Percentiles rank a stretch among this genome's conserved stretches.
phyloP scores from a whole-genome alignment of 2,329 filamentous ascomycete species.

The Colletotrichum limetticola region DNA sequence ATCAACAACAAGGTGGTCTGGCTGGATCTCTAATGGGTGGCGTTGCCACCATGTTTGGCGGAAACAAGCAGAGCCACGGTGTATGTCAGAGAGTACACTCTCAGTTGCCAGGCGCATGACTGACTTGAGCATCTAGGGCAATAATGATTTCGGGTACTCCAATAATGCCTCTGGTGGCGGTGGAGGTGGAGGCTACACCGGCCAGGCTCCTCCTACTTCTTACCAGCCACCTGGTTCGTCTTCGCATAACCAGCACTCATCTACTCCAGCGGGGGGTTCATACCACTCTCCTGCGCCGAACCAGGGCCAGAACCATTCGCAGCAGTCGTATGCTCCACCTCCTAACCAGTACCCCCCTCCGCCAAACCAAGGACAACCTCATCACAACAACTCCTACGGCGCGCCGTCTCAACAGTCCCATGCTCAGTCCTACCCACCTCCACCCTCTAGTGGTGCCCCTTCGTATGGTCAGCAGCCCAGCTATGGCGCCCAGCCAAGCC shows the following conservation, averaged over 20 bases:
- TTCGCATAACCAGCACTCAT: constrained; percentile 39
- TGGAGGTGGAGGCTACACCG: constrained; percentile 68
- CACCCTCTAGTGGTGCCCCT: constrained; percentile 28
- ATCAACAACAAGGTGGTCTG: constrained; percentile 57
- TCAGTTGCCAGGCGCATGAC: not conserved
- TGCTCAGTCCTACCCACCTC: constrained; percentile 37
- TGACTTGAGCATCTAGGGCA: constrained; percentile 50
- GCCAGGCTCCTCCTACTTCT: constrained; percentile 70
- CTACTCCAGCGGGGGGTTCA: constrained; percentile 42
- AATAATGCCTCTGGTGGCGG: constrained; percentile 46
- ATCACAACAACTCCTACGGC: constrained; percentile 35
- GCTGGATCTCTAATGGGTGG: constrained; percentile 66
- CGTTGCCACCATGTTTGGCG: constrained; percentile 63
- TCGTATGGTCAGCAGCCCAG: constrained; percentile 34
- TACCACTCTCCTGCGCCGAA: constrained; percentile 42
- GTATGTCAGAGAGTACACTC: constrained; percentile 43
- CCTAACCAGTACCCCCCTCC: constrained; percentile 33
- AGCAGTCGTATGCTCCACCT: constrained; percentile 36
- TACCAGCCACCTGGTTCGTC: constrained; percentile 57
- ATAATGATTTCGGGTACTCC: constrained; percentile 71
- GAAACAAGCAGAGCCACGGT: constrained; percentile 55
- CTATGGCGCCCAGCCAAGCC: constrained; percentile 35
- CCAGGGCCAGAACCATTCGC: constrained; percentile 32
- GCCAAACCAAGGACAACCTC: constrained; percentile 33
- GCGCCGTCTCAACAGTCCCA: constrained; percentile 34